Conservation (phyloP, 1,284 basidiomycete genomes). For the Puccinia polysora region DNA sequence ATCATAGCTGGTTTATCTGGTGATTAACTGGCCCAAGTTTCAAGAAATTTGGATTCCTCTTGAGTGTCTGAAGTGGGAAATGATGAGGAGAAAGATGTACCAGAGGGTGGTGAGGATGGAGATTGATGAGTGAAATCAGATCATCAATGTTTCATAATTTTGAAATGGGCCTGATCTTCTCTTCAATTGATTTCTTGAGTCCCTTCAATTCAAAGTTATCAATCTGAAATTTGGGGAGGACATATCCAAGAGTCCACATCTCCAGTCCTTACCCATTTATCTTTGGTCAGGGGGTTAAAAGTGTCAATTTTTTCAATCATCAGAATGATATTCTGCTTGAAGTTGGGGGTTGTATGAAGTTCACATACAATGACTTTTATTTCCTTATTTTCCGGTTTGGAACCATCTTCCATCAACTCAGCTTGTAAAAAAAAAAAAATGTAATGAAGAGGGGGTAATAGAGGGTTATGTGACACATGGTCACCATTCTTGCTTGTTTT, state of each 20-base stretch:
- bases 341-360: conserved; percentile 6
- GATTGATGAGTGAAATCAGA: too few relatives aligned
- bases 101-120: too few relatives aligned
- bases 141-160: too few relatives aligned
- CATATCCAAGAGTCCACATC: conserved; percentile 88
- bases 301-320: conserved; percentile 68
- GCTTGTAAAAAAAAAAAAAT: conserved; percentile 38
- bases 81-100: too few relatives aligned
- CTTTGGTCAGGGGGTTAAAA: conserved; percentile 79
- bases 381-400: conserved; percentile 1
- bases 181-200: too few relatives aligned
- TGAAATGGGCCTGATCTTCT: too few relatives aligned
- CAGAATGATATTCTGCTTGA: conserved; percentile 48
- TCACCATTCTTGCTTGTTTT: conserved; percentile 18
- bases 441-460: conserved; percentile 49
- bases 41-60: too few relatives aligned
- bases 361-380: background rate
- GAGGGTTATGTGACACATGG: conserved; percentile 40
- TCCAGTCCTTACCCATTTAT: conserved; percentile 90
- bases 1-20: too few relatives aligned
- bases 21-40: too few relatives aligned
- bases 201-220: too few relatives aligned
- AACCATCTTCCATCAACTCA: background rate
- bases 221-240: too few relatives aligned
- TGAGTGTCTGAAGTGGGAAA: too few relatives aligned